Conservation (phyloP, 1,284 basidiomycete species). For the Coniophora puteana region DNA sequence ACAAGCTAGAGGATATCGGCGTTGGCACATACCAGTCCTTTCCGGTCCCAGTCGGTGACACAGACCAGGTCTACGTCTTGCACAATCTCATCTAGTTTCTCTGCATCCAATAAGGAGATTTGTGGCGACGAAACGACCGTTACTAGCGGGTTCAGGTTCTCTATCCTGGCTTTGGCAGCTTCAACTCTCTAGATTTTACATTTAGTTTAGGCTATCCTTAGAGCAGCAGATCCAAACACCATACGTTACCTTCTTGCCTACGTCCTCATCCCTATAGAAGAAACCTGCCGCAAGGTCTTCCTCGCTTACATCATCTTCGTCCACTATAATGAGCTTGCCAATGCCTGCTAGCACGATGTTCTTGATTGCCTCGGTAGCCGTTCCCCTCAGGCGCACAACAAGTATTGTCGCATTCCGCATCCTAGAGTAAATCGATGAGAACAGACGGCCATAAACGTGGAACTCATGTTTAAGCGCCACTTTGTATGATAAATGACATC, state of each 20-base stretch:
- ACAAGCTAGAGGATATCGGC: slow-evolving; percentile 8
- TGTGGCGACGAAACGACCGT: slow-evolving; percentile 65
- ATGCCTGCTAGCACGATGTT: slow-evolving; percentile 85
- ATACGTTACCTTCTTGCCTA: slow-evolving; percentile 74
- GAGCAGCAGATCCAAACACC: no score
- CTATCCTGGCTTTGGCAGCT: slow-evolving; percentile 80
- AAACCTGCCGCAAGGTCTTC: slow-evolving; percentile 92
- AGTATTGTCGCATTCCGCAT: slow-evolving; percentile 94
- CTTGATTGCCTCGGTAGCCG: slow-evolving; percentile 96
- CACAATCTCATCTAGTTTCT: slow-evolving; percentile 58
- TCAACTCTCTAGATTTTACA: slow-evolving; percentile 87
- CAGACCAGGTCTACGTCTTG: slow-evolving; percentile 77
- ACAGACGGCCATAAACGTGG: background rate
- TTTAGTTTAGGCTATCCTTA: no score
- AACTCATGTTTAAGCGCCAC: slow-evolving; percentile 2
- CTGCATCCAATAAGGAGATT: slow-evolving; percentile 43
- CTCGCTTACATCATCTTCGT: slow-evolving; percentile 56
- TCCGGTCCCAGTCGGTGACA: slow-evolving; percentile 70
- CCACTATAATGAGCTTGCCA: slow-evolving; percentile 67
- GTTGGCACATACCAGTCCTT: slow-evolving; percentile 60
- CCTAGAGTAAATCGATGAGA: slow-evolving; percentile 38
- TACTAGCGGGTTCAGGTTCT: slow-evolving; percentile 91
- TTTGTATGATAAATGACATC: slow-evolving; percentile 14
- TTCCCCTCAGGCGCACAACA: slow-evolving; percentile 76
- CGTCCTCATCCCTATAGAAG: slow-evolving; percentile 91